phyloP scores from a whole-genome alignment of 345 rosid species.

The Eutrema yunnanense region DNA sequence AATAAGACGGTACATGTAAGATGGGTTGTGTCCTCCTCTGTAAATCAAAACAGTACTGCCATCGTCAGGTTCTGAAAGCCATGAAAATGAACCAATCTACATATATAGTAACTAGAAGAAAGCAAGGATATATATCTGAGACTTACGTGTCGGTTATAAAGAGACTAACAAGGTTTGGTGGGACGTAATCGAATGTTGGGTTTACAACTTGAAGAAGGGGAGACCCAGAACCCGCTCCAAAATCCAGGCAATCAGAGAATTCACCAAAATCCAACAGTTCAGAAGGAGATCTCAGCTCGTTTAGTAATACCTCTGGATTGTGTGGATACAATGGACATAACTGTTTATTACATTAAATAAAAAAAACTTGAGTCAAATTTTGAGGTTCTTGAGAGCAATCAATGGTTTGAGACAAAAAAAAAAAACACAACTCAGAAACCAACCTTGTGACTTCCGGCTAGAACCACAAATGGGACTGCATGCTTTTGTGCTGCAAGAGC shows the following conservation, averaged over 20 bases:
- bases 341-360: constrained; percentile 37
- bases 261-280: constrained; percentile 96
- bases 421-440: not conserved
- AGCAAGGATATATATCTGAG: not conserved
- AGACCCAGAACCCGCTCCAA: constrained; percentile 55
- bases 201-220: constrained; percentile 90
- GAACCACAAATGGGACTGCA: constrained; percentile 97
- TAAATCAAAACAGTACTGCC: not conserved
- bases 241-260: constrained; percentile 94
- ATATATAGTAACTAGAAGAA: not conserved
- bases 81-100: not conserved
- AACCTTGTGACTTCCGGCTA: constrained; percentile 99
- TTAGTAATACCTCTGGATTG: constrained; percentile 88
- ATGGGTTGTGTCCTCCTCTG: constrained; percentile 99
- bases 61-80: not conserved
- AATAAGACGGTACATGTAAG: constrained; percentile 91
- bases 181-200: constrained; percentile 93
- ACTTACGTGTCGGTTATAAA: constrained; percentile 98
- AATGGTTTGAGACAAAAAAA: not conserved
- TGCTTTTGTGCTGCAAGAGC: constrained; percentile 97
- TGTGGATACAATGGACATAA: constrained; percentile 95
- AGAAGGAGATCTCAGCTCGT: constrained; percentile 95
- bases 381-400: not conserved
- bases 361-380: not conserved
- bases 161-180: constrained; percentile 93